These are phyloP conservation scores for Botryosphaeria dothidea DNA, from an alignment of 2,329 filamentous ascomycete genomes.

Conservation along the genomic window DNA sequence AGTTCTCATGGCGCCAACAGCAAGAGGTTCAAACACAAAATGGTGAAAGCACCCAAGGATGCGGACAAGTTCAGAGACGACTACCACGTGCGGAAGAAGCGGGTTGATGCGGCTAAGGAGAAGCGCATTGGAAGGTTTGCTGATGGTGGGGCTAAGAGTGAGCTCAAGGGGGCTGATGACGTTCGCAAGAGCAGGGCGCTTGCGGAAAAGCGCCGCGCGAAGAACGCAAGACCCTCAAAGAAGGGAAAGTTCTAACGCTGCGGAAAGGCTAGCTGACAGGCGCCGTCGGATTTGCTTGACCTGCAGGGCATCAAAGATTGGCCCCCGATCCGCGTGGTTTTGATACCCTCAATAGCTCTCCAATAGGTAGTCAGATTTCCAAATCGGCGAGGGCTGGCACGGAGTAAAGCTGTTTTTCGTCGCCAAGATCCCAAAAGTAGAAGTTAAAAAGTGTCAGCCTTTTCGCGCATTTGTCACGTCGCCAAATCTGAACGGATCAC, in stretches of 20 bases:
- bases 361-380: conserved; percentile 3
- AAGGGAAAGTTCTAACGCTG: conserved; percentile 50
- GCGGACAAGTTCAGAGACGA: conserved; percentile 92
- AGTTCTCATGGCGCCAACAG: conserved; percentile 39
- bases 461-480: conserved; percentile 7
- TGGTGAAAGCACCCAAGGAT: conserved; percentile 85
- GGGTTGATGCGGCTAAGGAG: conserved; percentile 82
- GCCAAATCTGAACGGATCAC: not conserved
- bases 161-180: conserved; percentile 80
- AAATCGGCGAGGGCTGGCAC: not conserved
- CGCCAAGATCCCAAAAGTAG: conserved; percentile 9
- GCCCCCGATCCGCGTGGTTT: not conserved
- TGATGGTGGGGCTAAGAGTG: conserved; percentile 71
- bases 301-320: not conserved
- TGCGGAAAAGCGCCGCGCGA: conserved; percentile 74
- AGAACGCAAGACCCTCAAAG: conserved; percentile 81
- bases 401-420: not conserved
- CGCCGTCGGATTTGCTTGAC: not conserved
- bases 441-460: conserved; percentile 8
- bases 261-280: not conserved
- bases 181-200: conserved; percentile 80
- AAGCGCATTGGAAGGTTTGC: conserved; percentile 74
- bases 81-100: conserved; percentile 87
- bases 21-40: conserved; percentile 79
- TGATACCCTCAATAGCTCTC: not conserved